Conservation (phyloP, 176 grass and related monocot species). For the Puccinellia tenuiflora region DNA sequence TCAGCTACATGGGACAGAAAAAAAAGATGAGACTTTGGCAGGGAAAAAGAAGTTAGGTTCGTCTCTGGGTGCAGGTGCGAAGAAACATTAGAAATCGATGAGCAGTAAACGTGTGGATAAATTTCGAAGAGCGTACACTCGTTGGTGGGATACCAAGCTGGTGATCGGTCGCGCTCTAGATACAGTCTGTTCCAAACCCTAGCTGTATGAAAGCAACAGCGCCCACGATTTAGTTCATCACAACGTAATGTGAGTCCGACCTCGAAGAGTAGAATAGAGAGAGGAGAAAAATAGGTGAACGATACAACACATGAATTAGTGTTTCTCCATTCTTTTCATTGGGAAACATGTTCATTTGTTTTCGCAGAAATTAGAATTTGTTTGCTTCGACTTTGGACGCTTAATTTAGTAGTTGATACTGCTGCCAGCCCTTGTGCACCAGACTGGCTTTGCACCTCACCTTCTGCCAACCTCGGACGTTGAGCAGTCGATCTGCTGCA, state of each 20-base stretch:
- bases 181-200: neutral
- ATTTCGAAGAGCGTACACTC: neutral
- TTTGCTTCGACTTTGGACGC: neutral
- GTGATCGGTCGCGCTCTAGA: neutral
- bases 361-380: neutral
- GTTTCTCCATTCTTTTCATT: no score
- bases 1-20: neutral
- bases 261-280: neutral
- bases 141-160: neutral
- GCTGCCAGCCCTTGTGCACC: neutral
- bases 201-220: conserved; percentile 16
- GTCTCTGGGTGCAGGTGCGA: neutral
- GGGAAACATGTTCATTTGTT: neutral
- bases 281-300: neutral
- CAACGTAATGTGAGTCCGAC: neutral
- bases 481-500: neutral
- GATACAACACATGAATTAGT: neutral
- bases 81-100: neutral
- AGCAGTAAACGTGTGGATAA: neutral
- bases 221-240: neutral
- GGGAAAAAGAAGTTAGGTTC: neutral
- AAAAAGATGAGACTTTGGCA: no score
- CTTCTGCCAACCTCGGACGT: neutral
- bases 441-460: neutral
- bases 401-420: no score